A percentile compares a stretch with the other conserved stretches of the same genome.
Evolutionary conservation across 148 eudicot species (phyloP).

Genomic region (Rhododendron griersonianum): DNA sequence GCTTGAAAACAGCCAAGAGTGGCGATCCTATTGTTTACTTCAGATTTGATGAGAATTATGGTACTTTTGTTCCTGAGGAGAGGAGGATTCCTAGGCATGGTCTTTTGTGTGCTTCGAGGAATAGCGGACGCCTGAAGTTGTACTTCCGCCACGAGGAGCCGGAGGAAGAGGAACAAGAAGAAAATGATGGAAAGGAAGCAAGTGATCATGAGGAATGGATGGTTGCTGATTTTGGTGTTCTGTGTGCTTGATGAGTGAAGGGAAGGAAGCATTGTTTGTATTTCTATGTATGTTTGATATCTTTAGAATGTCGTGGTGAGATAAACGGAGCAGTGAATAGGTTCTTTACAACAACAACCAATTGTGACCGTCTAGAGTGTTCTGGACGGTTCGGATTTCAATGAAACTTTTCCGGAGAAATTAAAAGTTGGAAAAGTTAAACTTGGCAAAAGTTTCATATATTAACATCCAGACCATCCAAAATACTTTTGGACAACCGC

Average conservation of each 20-base stretch:
- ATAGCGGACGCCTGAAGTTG: background rate
- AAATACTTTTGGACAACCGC: too few relatives aligned
- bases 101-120: background rate
- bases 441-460: too few relatives aligned
- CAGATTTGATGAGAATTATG: background rate
- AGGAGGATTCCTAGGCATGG: background rate
- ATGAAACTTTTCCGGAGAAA: too few relatives aligned
- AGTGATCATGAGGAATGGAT: background rate
- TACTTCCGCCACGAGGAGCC: background rate
- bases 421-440: too few relatives aligned
- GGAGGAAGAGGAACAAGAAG: background rate
- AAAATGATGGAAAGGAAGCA: background rate
- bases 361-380: too few relatives aligned
- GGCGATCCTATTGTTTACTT: conserved; percentile 1
- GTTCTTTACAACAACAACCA: too few relatives aligned
- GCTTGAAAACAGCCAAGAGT: background rate
- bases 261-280: background rate
- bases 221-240: background rate
- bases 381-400: too few relatives aligned
- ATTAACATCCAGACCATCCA: too few relatives aligned
- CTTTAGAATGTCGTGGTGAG: too few relatives aligned
- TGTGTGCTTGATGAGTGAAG: background rate
- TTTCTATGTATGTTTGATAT: too few relatives aligned
- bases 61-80: background rate
- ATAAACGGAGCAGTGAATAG: too few relatives aligned